These are phyloP conservation scores for Aspergillus cejpii DNA, from an alignment of 2,329 filamentous ascomycete genomes.

Conservation along the genomic window DNA sequence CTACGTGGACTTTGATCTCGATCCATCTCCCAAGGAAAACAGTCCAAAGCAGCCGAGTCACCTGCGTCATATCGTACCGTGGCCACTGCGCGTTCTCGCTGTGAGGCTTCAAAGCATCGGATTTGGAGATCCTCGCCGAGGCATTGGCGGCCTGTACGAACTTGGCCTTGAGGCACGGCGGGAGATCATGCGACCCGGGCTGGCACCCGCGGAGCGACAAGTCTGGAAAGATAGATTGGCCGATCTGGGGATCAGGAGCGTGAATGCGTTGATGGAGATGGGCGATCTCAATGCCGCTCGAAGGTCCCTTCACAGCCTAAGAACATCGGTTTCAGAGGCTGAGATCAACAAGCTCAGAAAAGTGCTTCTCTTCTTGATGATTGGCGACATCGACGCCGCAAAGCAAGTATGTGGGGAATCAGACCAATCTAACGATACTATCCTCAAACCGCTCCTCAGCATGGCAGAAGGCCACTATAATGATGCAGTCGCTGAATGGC, in stretches of 20 bases:
- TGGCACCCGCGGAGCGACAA: slow-evolving; percentile 50
- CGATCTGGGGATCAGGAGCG: slow-evolving; percentile 63
- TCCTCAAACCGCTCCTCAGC: slow-evolving; percentile 57
- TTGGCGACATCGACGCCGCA: slow-evolving; percentile 70
- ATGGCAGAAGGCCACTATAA: slow-evolving; percentile 73
- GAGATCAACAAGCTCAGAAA: slow-evolving; percentile 36
- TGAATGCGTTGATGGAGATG: slow-evolving; percentile 56
- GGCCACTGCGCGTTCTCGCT: slow-evolving; percentile 75
- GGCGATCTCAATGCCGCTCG: slow-evolving; percentile 76
- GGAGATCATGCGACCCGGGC: slow-evolving; percentile 48
- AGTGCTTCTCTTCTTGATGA: slow-evolving; percentile 65
- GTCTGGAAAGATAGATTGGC: slow-evolving; percentile 66
- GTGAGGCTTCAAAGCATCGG: slow-evolving; percentile 80
- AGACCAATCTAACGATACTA: slow-evolving; percentile 36
- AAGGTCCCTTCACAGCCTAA: slow-evolving; percentile 61
- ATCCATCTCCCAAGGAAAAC: slow-evolving; percentile 48
- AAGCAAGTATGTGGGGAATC: slow-evolving; percentile 45
- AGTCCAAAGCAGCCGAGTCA: slow-evolving; percentile 56
- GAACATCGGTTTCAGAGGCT: slow-evolving; percentile 23
- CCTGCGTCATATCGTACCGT: slow-evolving; percentile 71
- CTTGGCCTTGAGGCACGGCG: slow-evolving; percentile 69
- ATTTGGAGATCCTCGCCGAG: slow-evolving; percentile 74
- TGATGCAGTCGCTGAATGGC: slow-evolving; percentile 58
- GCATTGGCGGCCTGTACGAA: slow-evolving; percentile 86
- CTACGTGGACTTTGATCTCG: slow-evolving; percentile 31